Conservation (phyloP, 495 filamentous ascomycete species). For the Parmelia sp. region DNA sequence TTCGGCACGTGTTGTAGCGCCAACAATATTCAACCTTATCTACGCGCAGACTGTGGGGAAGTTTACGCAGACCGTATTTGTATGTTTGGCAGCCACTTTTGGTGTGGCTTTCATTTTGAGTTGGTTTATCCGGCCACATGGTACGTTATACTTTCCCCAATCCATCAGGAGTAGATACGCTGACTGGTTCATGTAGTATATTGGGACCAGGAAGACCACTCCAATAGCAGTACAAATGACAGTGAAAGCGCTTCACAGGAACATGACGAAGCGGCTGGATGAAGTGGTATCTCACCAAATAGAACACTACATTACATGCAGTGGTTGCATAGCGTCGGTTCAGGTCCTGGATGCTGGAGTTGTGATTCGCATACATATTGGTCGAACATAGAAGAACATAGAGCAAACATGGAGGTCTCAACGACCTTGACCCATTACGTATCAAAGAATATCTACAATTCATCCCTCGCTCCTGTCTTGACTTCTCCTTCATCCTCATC, state of each 20-base stretch:
- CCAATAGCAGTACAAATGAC: neutral
- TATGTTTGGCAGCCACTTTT: slow-evolving; percentile 62
- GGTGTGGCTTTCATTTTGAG: slow-evolving; percentile 56
- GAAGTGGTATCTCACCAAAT: neutral
- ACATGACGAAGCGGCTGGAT: neutral
- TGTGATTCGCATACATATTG: neutral
- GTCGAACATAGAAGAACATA: neutral
- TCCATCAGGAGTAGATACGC: neutral
- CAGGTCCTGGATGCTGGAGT: neutral
- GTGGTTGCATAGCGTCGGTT: neutral
- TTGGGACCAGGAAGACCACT: slow-evolving; percentile 10
- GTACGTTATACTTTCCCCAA: slow-evolving; percentile 36
- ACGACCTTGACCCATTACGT: neutral
- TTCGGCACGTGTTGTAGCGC: slow-evolving; percentile 68
- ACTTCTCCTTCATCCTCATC: neutral
- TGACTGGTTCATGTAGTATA: slow-evolving; percentile 4
- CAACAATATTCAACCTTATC: slow-evolving; percentile 74
- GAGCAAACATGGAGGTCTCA: neutral
- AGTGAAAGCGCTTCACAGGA: neutral
- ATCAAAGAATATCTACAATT: neutral
- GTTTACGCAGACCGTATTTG: slow-evolving; percentile 76
- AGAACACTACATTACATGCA: neutral
- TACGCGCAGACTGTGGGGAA: slow-evolving; percentile 74
- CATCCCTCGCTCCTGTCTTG: neutral
- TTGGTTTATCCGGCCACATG: slow-evolving; percentile 63